Evolutionary conservation across 2,329 filamentous ascomycete genomes (phyloP).

Genomic region (Sclerotinia trifoliorum): DNA sequence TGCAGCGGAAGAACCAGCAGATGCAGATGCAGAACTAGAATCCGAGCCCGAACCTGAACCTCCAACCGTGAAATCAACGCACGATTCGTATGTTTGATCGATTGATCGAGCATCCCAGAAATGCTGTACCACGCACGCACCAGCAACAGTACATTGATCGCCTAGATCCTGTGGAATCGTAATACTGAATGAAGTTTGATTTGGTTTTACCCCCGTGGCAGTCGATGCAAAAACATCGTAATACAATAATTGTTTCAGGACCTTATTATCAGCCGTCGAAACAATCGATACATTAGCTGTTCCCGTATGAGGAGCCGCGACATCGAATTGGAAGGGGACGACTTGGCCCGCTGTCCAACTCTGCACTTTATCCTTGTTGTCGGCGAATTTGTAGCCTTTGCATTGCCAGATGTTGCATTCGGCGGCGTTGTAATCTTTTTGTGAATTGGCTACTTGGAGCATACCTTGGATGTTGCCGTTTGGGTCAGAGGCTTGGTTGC

Average conservation of each 20-base stretch:
- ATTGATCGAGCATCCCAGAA: slow-evolving; percentile 51
- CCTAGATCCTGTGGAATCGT: slow-evolving; percentile 51
- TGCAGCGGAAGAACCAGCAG: slow-evolving; percentile 1
- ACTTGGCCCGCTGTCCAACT: slow-evolving; percentile 46
- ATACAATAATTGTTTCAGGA: slow-evolving; percentile 49
- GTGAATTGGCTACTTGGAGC: slow-evolving; percentile 39
- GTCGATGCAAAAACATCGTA: slow-evolving; percentile 52
- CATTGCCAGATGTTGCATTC: slow-evolving; percentile 48
- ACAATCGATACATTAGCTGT: slow-evolving; percentile 54
- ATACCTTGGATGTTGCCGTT: slow-evolving; percentile 41
- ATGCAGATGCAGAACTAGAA: slow-evolving; percentile 1
- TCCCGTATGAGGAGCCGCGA: slow-evolving; percentile 53
- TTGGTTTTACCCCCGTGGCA: slow-evolving; percentile 44
- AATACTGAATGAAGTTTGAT: slow-evolving; percentile 52
- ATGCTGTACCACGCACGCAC: slow-evolving; percentile 49
- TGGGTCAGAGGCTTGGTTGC: slow-evolving; percentile 37
- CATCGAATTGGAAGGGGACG: slow-evolving; percentile 44
- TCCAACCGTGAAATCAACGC: slow-evolving; percentile 49
- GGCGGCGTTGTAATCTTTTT: slow-evolving; percentile 33
- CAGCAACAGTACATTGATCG: slow-evolving; percentile 37
- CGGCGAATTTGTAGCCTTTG: slow-evolving; percentile 47
- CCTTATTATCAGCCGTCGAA: slow-evolving; percentile 49
- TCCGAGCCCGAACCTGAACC: neutral
- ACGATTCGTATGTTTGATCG: slow-evolving; percentile 57
- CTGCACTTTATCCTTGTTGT: slow-evolving; percentile 48